Percentiles rank a stretch among this genome's conserved stretches.
These are phyloP conservation scores for Rugonectria rugulosa DNA, from an alignment of 2,329 filamentous ascomycete species.

Conservation along the genomic window DNA sequence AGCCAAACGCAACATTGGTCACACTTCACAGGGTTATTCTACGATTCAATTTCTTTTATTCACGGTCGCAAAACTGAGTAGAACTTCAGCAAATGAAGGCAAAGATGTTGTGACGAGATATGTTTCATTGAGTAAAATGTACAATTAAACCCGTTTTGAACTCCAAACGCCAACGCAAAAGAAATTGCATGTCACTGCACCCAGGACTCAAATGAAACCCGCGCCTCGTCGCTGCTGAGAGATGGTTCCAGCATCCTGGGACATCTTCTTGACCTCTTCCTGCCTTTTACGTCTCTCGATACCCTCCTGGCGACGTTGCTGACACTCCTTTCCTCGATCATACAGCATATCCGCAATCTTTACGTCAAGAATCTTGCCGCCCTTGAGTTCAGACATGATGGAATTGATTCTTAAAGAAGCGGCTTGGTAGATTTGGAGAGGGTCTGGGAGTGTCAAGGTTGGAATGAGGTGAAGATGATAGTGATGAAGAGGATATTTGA, in stretches of 20 bases:
- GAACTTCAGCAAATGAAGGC: too few relatives aligned
- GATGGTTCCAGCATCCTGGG: background rate
- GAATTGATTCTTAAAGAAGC: background rate
- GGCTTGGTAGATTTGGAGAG: background rate
- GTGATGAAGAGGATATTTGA: too few relatives aligned
- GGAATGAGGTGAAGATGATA: too few relatives aligned
- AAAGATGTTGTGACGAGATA: too few relatives aligned
- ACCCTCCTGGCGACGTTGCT: slow-evolving; percentile 3
- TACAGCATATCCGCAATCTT: background rate
- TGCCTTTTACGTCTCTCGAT: slow-evolving; percentile 4
- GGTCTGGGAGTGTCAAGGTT: background rate
- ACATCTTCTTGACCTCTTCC: background rate
- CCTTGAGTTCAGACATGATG: slow-evolving; percentile 4
- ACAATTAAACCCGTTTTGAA: too few relatives aligned
- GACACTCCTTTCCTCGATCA: background rate
- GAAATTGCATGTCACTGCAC: background rate
- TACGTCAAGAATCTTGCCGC: slow-evolving; percentile 9
- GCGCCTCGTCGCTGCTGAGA: slow-evolving; percentile 3
- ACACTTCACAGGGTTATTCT: too few relatives aligned
- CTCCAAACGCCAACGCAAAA: background rate
- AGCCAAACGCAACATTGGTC: too few relatives aligned
- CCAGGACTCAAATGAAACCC: background rate
- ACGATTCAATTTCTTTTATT: too few relatives aligned
- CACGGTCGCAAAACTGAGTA: too few relatives aligned
- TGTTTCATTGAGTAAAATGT: too few relatives aligned